These are phyloP conservation scores for Aspergillus aculeatus DNA, from an alignment of 2,329 filamentous ascomycete species.

Conservation along the genomic window DNA sequence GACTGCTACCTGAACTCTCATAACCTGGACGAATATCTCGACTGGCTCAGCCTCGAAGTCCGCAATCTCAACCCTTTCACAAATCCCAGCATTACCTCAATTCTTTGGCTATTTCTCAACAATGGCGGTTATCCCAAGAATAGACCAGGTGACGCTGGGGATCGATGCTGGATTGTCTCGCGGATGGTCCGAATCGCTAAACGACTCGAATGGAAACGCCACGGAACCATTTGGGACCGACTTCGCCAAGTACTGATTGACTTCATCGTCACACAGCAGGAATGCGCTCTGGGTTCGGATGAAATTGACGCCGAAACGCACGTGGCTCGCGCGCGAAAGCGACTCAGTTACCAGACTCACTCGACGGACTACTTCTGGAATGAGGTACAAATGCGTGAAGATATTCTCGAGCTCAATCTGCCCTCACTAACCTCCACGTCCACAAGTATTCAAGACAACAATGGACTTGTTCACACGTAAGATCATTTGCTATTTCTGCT, in stretches of 20 bases:
- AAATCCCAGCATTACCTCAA: slow-evolving; percentile 30
- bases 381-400: slow-evolving; percentile 28
- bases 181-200: slow-evolving; percentile 34
- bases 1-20: slow-evolving; percentile 27
- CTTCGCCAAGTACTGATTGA: slow-evolving; percentile 26
- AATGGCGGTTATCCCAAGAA: slow-evolving; percentile 28
- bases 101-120: slow-evolving; percentile 33
- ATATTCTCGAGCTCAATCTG: slow-evolving; percentile 21
- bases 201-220: slow-evolving; percentile 30
- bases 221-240: slow-evolving; percentile 29
- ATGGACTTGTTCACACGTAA: slow-evolving; percentile 17
- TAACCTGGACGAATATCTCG: slow-evolving; percentile 29
- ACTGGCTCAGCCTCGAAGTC: slow-evolving; percentile 29
- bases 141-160: slow-evolving; percentile 24
- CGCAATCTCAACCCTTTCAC: slow-evolving; percentile 22
- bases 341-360: slow-evolving; percentile 1
- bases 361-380: slow-evolving; percentile 24
- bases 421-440: not conserved
- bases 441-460: slow-evolving; percentile 8
- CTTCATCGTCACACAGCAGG: slow-evolving; percentile 29
- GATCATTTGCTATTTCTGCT: not conserved
- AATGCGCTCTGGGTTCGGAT: slow-evolving; percentile 28
- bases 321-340: slow-evolving; percentile 22
- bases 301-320: slow-evolving; percentile 22
- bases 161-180: slow-evolving; percentile 33